Conservation (phyloP, 805 yeast species). For the Blastobotrys mokoenaii region DNA sequence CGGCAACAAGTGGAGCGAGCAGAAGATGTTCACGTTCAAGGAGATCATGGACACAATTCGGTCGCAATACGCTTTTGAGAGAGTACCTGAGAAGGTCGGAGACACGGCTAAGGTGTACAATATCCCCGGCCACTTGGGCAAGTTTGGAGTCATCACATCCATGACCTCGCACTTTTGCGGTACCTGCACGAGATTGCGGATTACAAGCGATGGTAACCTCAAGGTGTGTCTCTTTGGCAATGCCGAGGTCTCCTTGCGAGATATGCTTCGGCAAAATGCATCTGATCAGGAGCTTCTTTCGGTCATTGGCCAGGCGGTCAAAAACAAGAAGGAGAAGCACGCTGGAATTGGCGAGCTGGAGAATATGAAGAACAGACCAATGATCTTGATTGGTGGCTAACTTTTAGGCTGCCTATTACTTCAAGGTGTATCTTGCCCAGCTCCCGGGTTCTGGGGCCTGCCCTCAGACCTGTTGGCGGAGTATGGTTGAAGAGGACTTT, state of each 20-base stretch:
- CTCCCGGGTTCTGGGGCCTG: too few species aligned
- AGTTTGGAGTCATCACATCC: constrained; percentile 45
- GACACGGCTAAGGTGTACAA: constrained; percentile 43
- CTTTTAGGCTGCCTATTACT: constrained; percentile 4
- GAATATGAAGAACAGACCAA: constrained; percentile 42
- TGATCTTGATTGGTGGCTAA: constrained; percentile 50
- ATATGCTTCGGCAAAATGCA: constrained; percentile 33
- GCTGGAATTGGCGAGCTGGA: constrained; percentile 43
- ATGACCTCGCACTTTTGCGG: constrained; percentile 48
- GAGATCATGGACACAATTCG: constrained; percentile 34
- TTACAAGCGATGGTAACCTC: constrained; percentile 46
- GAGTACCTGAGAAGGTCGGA: constrained; percentile 26
- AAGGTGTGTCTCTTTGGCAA: constrained; percentile 49
- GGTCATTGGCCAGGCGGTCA: constrained; percentile 39
- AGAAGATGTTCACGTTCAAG: constrained; percentile 38
- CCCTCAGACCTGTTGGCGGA: too few species aligned
- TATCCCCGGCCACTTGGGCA: constrained; percentile 37
- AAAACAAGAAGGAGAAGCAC: constrained; percentile 40
- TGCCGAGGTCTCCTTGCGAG: constrained; percentile 41
- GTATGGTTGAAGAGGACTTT: constrained; percentile 15
- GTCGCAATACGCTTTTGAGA: constrained; percentile 24
- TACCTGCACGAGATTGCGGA: constrained; percentile 43
- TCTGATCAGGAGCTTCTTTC: constrained; percentile 31
- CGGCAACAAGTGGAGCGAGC: constrained; percentile 44
- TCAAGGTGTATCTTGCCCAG: too few species aligned